phyloP scores from a whole-genome alignment of 1,284 basidiomycete species.

The Papiliotrema terrestris region DNA sequence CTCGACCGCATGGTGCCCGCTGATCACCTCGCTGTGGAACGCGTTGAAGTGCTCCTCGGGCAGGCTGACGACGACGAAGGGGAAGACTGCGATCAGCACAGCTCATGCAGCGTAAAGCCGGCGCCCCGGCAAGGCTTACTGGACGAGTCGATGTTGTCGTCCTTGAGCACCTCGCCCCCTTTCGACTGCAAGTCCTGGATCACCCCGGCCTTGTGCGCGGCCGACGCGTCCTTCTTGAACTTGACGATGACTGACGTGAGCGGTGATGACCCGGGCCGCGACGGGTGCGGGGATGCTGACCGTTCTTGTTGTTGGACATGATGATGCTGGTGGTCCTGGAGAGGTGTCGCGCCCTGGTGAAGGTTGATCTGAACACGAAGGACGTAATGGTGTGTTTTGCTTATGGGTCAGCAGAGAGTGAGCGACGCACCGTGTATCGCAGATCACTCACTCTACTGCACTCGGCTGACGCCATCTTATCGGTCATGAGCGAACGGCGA shows the following conservation, averaged over 20 bases:
- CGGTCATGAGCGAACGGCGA: too few relatives aligned
- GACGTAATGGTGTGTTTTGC: too few relatives aligned
- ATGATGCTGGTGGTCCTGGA: background rate
- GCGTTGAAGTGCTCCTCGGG: slow-evolving; percentile 27
- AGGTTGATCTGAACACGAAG: too few relatives aligned
- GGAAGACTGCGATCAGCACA: slow-evolving; percentile 28
- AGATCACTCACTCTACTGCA: too few relatives aligned
- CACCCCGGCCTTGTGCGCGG: slow-evolving; percentile 28
- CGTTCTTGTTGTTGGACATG: slow-evolving; percentile 27
- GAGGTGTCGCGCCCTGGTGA: too few relatives aligned
- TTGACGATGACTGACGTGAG: slow-evolving; percentile 34
- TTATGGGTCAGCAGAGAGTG: too few relatives aligned
- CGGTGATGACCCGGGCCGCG: background rate
- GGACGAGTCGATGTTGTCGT: slow-evolving; percentile 34
- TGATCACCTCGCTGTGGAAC: slow-evolving; percentile 22
- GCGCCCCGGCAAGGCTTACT: slow-evolving; percentile 23
- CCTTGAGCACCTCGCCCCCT: slow-evolving; percentile 32
- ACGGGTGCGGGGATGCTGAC: slow-evolving; percentile 6
- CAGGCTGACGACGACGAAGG: slow-evolving; percentile 31
- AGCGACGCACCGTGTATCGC: too few relatives aligned
- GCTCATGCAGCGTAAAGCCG: background rate
- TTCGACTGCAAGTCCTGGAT: slow-evolving; percentile 25
- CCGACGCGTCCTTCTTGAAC: slow-evolving; percentile 36
- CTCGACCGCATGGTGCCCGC: slow-evolving; percentile 31
- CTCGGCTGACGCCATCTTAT: too few relatives aligned